Conservation (phyloP, 2,329 filamentous ascomycete species). For the Trichoderma koningii region DNA sequence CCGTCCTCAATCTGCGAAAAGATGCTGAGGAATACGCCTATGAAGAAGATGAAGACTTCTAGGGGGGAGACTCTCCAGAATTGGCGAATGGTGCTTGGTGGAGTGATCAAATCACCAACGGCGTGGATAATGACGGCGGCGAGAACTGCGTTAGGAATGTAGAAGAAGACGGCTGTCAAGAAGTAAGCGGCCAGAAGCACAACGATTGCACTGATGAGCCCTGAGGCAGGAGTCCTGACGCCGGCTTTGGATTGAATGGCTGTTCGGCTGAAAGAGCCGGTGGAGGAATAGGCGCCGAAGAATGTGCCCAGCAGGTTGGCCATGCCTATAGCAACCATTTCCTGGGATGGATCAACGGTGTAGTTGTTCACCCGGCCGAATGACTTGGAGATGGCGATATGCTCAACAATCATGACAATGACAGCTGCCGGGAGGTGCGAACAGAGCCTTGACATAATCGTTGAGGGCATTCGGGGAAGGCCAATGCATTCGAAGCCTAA, state of each 20-base stretch:
- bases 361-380: conserved; percentile 97
- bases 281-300: conserved; percentile 87
- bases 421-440: conserved; percentile 79
- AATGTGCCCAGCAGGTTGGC: conserved; percentile 90
- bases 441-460: conserved; percentile 68
- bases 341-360: conserved; percentile 90
- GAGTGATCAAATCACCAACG: conserved; percentile 87
- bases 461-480: conserved; percentile 66
- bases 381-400: conserved; percentile 95
- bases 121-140: conserved; percentile 94
- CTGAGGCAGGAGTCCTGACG: conserved; percentile 86
- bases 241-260: conserved; percentile 98
- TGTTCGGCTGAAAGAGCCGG: conserved; percentile 93
- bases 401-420: conserved; percentile 94
- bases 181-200: conserved; percentile 91
- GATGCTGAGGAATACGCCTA: conserved; percentile 85
- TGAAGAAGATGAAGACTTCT: conserved; percentile 90
- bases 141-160: conserved; percentile 80
- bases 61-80: conserved; percentile 94
- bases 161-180: conserved; percentile 86
- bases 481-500: conserved; percentile 76
- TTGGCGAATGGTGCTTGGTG: conserved; percentile 87
- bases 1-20: conserved; percentile 89
- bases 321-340: conserved; percentile 91
- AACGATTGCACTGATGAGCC: conserved; percentile 81